Evolutionary conservation across 2,329 filamentous ascomycete species (phyloP), one percentile per base, ranked within the genome.

Genomic region (Grosmannia clavigera): DNA sequence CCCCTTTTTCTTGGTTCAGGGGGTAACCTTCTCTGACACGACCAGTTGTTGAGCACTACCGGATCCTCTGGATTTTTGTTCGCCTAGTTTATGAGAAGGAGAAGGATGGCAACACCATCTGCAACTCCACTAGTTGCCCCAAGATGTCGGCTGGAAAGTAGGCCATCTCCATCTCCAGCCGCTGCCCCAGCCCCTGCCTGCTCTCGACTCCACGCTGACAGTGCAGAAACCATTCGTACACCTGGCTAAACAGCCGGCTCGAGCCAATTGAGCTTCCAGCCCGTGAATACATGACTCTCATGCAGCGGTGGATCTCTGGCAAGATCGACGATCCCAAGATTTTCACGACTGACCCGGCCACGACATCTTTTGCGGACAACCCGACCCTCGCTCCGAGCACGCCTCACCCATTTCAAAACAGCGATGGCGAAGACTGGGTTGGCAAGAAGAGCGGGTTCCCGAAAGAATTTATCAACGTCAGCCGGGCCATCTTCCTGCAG

Each of bases 301-400:
- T 97, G 72, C 92, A 96, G 75, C 90, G 92, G 69, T 97, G 92
- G 92, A 95, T 97, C 70, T 88, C 90, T 35, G 90, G 91, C 74
- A 97, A 97, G 76, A 90, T 96, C 65, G 90, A 94, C 68, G 92
- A 97, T 71, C 84, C 84, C 57, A 81, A 82, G 70, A 90, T 95
- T 74, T 96, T 97, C 75, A 92, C 92, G 6, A 96, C 90, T 51
- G 90, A 94, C 67, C 84, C 86, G 7, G 82, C 86, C 48, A 82
- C 82, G 52, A 80, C 87, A 56, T 88, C 86, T 22, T 85, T 81
- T 65, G 78, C 84, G 53, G 78, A 82, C 68, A 85, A 84, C 65
- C 81, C 85, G 31, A 9, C 43, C 25, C 19, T 31, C 12, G n/a
- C 46, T 14, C 19, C 56, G 60, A 53, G 12, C n/a, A 60, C 29